Conservation (phyloP, 176 grass and related monocot genomes). For the Triticum dicoccoides region DNA sequence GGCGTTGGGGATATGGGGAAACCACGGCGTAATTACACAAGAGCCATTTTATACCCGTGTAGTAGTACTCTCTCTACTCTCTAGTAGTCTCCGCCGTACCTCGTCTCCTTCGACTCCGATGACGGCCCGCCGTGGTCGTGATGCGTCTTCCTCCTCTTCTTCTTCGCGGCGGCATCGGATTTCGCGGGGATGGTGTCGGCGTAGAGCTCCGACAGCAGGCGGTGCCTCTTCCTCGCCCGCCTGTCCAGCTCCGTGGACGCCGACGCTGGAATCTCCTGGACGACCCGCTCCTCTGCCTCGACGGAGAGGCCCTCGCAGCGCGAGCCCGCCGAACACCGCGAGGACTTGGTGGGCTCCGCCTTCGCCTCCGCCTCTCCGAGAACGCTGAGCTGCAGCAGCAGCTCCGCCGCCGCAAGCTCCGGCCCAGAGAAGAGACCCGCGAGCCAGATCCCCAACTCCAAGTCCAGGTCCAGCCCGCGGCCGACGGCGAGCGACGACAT, state of each 20-base stretch:
- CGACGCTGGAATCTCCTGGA: background rate
- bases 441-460: background rate
- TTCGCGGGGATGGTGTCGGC: conserved; percentile 9
- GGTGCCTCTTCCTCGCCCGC: conserved; percentile 44
- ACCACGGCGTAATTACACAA: conserved; percentile 27
- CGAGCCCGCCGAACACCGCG: conserved; percentile 40
- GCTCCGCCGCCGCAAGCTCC: conserved; percentile 60
- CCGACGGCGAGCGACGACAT: background rate
- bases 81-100: conserved; percentile 2
- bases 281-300: background rate
- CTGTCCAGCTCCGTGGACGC: conserved; percentile 17
- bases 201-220: conserved; percentile 51
- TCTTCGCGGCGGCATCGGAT: background rate
- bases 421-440: conserved; percentile 41
- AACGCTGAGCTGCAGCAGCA: conserved; percentile 63
- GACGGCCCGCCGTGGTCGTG: background rate
- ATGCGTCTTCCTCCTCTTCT: conserved; percentile 31
- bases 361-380: background rate
- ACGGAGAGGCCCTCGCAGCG: background rate
- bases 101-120: background rate
- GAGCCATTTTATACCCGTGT: background rate
- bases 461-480: background rate
- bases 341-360: background rate
- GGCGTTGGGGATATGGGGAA: background rate
- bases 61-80: background rate